Conservation (phyloP, 177 flowering plant genomes). For the Vitis hybrid region DNA sequence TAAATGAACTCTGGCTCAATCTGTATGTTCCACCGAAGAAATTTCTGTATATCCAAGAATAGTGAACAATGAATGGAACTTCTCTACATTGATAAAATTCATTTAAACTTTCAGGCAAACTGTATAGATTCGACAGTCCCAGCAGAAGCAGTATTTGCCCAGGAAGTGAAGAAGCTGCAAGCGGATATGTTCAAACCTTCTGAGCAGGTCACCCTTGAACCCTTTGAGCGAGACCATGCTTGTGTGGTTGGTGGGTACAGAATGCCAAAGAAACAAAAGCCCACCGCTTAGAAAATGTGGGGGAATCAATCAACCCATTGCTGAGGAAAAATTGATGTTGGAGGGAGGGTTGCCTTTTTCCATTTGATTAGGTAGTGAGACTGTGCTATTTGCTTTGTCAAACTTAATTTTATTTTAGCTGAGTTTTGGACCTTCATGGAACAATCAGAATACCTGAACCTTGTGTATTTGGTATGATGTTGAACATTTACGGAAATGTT, state of each 20-base stretch:
- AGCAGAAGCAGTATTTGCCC: slow-evolving; percentile 88
- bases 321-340: neutral
- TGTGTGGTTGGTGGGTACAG: slow-evolving; percentile 97
- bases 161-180: slow-evolving; percentile 88
- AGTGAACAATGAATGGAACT: neutral
- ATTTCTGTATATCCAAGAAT: neutral
- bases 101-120: slow-evolving; percentile 60
- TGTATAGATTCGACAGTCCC: slow-evolving; percentile 94
- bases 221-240: slow-evolving; percentile 97
- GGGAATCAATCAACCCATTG: too few relatives aligned
- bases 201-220: slow-evolving; percentile 98
- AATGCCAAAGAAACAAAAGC: slow-evolving; percentile 75
- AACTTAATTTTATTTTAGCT: neutral
- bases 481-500: too few relatives aligned
- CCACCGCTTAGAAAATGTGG: slow-evolving; percentile 24
- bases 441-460: too few relatives aligned
- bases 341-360: neutral
- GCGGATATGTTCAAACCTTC: slow-evolving; percentile 83
- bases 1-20: too few relatives aligned
- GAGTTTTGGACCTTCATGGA: too few relatives aligned
- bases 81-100: slow-evolving; percentile 2
- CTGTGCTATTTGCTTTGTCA: neutral
- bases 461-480: too few relatives aligned
- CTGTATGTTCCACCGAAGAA: neutral
- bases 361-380: too few relatives aligned